These are phyloP conservation scores for Fonsecaea nubica DNA, from an alignment of 2,329 filamentous ascomycete genomes.

Conservation along the genomic window DNA sequence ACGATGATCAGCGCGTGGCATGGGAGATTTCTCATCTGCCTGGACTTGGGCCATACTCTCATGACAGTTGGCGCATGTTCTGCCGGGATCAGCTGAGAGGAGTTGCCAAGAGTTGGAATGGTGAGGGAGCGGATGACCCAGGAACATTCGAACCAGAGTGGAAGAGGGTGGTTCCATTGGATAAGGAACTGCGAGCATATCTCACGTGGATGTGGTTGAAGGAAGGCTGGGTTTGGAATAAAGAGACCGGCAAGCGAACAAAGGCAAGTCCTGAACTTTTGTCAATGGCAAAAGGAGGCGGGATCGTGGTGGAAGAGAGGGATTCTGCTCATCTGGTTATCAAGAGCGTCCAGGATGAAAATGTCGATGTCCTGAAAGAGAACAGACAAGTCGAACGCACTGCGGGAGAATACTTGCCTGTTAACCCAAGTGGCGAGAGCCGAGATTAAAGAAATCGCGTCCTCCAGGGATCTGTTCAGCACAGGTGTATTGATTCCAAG, in stretches of 20 bases:
- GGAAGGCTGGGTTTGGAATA: constrained; percentile 84
- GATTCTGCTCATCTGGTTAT: constrained; percentile 41
- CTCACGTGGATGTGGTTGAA: constrained; percentile 91
- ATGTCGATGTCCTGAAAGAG: constrained; percentile 19
- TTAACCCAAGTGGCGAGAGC: neutral
- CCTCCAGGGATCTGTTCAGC: neutral
- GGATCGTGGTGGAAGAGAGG: constrained; percentile 51
- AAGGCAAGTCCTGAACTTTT: constrained; percentile 50
- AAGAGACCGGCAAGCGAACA: constrained; percentile 64
- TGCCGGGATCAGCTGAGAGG: constrained; percentile 79
- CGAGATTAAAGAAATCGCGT: neutral
- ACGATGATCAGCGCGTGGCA: constrained; percentile 59
- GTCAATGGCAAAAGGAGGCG: constrained; percentile 48
- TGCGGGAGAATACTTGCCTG: constrained; percentile 37
- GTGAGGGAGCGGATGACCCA: constrained; percentile 50
- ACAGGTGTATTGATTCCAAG: neutral
- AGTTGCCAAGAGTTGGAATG: constrained; percentile 70
- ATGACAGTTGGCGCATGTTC: constrained; percentile 94
- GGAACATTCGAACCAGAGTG: constrained; percentile 79
- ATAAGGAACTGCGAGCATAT: constrained; percentile 85
- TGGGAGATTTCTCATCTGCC: constrained; percentile 91
- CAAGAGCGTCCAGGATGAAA: constrained; percentile 24
- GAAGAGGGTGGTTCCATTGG: constrained; percentile 81
- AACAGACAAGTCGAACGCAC: constrained; percentile 30
- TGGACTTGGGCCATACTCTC: constrained; percentile 75